phyloP scores from a whole-genome alignment of 768 basidiomycete species.

The Lactarius pseudohatsudake region DNA sequence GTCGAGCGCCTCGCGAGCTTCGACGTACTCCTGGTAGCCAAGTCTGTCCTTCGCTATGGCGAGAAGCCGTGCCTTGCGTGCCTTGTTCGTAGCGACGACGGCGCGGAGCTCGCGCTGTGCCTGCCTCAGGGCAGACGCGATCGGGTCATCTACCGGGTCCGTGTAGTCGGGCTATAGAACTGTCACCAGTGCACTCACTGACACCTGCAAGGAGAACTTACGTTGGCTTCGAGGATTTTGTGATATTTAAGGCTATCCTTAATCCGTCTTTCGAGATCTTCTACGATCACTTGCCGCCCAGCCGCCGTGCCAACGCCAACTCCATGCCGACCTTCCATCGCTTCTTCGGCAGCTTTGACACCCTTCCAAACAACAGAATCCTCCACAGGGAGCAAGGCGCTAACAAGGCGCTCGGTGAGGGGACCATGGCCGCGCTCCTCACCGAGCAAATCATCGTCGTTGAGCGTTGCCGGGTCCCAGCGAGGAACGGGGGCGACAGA shows the following conservation, averaged over 20 bases:
- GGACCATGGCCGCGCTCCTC: conserved; percentile 87
- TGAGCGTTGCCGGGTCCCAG: conserved; percentile 82
- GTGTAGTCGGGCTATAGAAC: conserved; percentile 63
- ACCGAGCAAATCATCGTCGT: conserved; percentile 62
- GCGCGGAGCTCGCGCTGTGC: conserved; percentile 79
- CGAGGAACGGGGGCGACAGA: conserved; percentile 58
- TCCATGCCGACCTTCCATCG: conserved; percentile 80
- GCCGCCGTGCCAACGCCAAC: conserved; percentile 73
- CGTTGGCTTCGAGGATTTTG: conserved; percentile 65
- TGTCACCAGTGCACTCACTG: conserved; percentile 26
- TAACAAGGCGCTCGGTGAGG: conserved; percentile 81
- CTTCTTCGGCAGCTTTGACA: conserved; percentile 80
- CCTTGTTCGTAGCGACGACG: conserved; percentile 81
- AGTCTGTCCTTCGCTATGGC: conserved; percentile 82
- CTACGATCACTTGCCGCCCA: conserved; percentile 74
- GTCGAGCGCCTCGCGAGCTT: conserved; percentile 82
- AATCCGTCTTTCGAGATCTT: conserved; percentile 73
- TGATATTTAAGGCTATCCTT: conserved; percentile 77
- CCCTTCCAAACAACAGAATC: conserved; percentile 65
- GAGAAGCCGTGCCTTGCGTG: conserved; percentile 70
- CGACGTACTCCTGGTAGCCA: conserved; percentile 89
- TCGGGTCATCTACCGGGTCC: conserved; percentile 88
- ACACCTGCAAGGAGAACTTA: conserved; percentile 42
- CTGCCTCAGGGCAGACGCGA: conserved; percentile 85
- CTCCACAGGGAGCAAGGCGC: conserved; percentile 69